Percentiles rank a stretch among this genome's conserved stretches.
phyloP scores from a whole-genome alignment of 345 rosid species.

The Aurinia saxatilis region DNA sequence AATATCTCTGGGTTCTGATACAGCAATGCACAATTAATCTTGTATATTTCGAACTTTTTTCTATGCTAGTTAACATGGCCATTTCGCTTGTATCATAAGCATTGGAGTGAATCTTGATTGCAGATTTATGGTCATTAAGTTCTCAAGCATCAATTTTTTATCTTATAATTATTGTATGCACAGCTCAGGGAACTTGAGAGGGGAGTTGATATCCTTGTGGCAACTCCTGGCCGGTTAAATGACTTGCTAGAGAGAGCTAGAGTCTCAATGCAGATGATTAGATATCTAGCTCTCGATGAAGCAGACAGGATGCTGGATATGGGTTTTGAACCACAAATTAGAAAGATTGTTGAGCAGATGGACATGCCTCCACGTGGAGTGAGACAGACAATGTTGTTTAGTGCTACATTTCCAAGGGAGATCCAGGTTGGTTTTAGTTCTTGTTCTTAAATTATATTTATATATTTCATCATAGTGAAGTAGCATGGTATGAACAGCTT shows the following conservation, averaged over 20 bases:
- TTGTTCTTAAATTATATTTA: not conserved
- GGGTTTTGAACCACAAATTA: slow-evolving; percentile 99
- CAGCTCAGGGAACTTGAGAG: slow-evolving; percentile 95
- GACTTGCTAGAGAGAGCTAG: slow-evolving; percentile 95
- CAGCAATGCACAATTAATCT: not conserved
- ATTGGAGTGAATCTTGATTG: not conserved
- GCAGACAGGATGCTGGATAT: slow-evolving; percentile 99
- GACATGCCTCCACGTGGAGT: slow-evolving; percentile 90
- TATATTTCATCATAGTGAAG: not conserved
- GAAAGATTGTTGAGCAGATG: slow-evolving; percentile 94
- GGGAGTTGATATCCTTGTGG: slow-evolving; percentile 97
- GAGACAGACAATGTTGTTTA: slow-evolving; percentile 95
- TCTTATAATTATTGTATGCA: slow-evolving; percentile 15
- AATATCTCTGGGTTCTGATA: not conserved
- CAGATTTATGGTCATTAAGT: not conserved
- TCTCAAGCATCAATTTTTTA: not conserved
- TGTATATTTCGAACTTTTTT: not conserved
- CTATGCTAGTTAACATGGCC: not conserved
- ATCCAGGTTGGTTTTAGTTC: slow-evolving; percentile 61
- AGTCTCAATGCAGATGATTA: slow-evolving; percentile 88
- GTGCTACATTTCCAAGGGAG: slow-evolving; percentile 97
- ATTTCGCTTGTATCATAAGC: not conserved
- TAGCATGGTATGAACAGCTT: not conserved
- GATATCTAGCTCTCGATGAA: slow-evolving; percentile 87
- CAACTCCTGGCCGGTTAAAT: slow-evolving; percentile 97